Percentiles rank a stretch among this genome's conserved stretches.
Evolutionary conservation across 78 protist species (phyloP).

Genomic region (Dictyostelium capitatum): DNA sequence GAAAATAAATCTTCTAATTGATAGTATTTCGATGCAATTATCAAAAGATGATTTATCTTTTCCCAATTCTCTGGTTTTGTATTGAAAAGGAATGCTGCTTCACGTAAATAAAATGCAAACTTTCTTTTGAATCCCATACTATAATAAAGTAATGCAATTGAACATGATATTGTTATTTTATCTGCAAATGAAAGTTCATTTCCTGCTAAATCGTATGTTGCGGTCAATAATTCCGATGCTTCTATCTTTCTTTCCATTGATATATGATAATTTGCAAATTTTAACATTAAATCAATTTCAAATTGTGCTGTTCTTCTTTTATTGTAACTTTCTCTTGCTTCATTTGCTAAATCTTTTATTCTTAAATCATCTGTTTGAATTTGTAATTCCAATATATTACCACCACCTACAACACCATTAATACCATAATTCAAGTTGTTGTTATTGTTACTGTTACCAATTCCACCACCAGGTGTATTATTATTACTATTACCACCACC

Average conservation of each 20-base stretch:
- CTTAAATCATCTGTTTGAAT: conserved; percentile 46
- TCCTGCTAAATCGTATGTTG: conserved; percentile 24
- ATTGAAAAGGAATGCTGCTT: conserved; percentile 59
- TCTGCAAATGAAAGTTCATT: conserved; percentile 17
- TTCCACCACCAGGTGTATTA: neutral
- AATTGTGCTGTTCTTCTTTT: conserved; percentile 48
- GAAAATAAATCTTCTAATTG: conserved; percentile 71
- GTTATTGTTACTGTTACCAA: neutral
- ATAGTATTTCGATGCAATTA: conserved; percentile 39
- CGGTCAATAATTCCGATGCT: conserved; percentile 49
- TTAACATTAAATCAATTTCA: conserved; percentile 61
- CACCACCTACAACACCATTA: neutral
- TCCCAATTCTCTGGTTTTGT: conserved; percentile 57
- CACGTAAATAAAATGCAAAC: conserved; percentile 82
- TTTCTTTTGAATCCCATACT: conserved; percentile 72
- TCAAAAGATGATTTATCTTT: conserved; percentile 42
- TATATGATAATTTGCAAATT: conserved; percentile 66
- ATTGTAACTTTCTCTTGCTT: conserved; percentile 54
- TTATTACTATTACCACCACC: neutral
- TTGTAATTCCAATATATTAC: conserved; percentile 6
- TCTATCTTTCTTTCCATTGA: conserved; percentile 77
- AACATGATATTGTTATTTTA: conserved; percentile 28
- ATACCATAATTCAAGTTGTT: neutral
- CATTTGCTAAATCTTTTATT: conserved; percentile 44
- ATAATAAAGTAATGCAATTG: conserved; percentile 65